Base-by-base conservation (phyloP, 768 basidiomycete species). In the Xerocomus potaroensis region DNA sequence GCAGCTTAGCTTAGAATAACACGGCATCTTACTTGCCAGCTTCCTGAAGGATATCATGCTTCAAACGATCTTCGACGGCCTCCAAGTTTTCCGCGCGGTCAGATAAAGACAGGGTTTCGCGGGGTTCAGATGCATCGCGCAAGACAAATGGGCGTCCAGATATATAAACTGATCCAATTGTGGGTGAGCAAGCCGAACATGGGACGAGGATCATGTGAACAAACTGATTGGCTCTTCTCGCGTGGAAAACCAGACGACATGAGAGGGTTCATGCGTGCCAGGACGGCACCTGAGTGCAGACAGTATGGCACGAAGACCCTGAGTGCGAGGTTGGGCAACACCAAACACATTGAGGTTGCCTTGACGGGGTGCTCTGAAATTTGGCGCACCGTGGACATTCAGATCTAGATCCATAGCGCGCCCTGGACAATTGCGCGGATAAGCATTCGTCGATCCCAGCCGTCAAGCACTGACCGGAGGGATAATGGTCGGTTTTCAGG, bases 81-180 rank as follows among this genome's bases (percentile, higher is more conserved):
- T 97, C 96, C 9, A 98, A 73, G 60, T 94, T 96, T 66, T 92
- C 87, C 2, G 92, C 88, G n/a, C 96, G 78, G 67, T 95, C 91
- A 19, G 92, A 93, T 27, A 97, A 66, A 11, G 81, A 72, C 42
- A 96, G 73, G 0, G 85, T 87, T 34, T 79, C 78, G 44, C 87
- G 78, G 4, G 93, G 93, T 50, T 89, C 82, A 9, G 90, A 76
- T 2, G 87, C 83, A 63, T 97, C 92, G 33, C 94, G 78, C 22
- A 97, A 72, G 4, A 97, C 93, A 62, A 95, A 98, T 0, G 96
- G 92, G 36, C 91, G 81, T 3, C 88, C 91, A 35, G 89, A 90
- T 49, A 93, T 90, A 61, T 91, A 91, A 34, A 91, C 82, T 69
- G 48, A 46, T 41, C 22, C 35, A 32, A 36, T 16, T 23, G n/a